These are phyloP conservation scores for Pascua guehoae DNA, from an alignment of 1,284 basidiomycete species.

Conservation along the genomic window DNA sequence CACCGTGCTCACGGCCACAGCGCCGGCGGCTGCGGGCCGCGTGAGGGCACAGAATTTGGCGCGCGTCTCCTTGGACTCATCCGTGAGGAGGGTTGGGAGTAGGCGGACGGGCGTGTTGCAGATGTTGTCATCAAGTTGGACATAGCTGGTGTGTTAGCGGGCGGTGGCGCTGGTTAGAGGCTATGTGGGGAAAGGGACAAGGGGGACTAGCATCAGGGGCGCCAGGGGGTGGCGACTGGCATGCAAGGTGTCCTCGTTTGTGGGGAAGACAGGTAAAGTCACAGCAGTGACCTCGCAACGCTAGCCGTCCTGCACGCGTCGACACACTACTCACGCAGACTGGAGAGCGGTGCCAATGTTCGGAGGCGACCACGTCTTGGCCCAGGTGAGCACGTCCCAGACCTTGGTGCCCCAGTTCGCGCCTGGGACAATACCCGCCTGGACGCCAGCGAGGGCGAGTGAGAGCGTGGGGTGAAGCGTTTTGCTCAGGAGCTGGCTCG, in stretches of 20 bases:
- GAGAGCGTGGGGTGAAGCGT: constrained; percentile 83
- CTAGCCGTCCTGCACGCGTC: not conserved
- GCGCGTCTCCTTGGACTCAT: constrained; percentile 31
- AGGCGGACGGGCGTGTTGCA: constrained; percentile 52
- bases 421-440: constrained; percentile 45
- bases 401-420: constrained; percentile 17
- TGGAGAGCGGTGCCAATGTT: constrained; percentile 30
- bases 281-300: not conserved
- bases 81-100: constrained; percentile 46
- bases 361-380: constrained; percentile 29
- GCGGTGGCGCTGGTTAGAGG: too few species aligned
- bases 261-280: too few species aligned
- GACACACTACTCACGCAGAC: constrained; percentile 29
- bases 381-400: constrained; percentile 22
- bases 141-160: constrained; percentile 34
- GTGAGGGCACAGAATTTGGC: constrained; percentile 60
- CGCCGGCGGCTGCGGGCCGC: constrained; percentile 74
- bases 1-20: constrained; percentile 79
- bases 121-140: constrained; percentile 55
- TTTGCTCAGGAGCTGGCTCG: constrained; percentile 77
- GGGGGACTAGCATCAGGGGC: too few species aligned
- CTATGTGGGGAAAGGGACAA: too few species aligned
- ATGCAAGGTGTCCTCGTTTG: too few species aligned
- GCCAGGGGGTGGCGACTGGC: too few species aligned
- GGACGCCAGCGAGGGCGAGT: constrained; percentile 62